Evolutionary conservation across 2,329 filamentous ascomycete genomes (phyloP).

Genomic region (Verticillium dahliae): DNA sequence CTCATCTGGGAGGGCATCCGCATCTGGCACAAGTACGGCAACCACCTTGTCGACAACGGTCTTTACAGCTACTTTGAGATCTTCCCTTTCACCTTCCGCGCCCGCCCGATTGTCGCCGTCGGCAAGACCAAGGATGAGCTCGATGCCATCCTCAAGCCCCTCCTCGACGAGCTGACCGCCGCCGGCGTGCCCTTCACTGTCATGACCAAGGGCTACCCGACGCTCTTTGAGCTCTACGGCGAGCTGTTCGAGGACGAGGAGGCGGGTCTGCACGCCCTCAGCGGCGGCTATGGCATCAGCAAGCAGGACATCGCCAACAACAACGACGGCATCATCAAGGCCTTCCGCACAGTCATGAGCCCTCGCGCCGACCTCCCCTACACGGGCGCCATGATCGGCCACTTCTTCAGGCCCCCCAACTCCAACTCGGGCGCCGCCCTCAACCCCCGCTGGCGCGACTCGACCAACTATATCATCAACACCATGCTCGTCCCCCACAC

Average conservation of each 20-base stretch:
- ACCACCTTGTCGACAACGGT: conserved; percentile 31
- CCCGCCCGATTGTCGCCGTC: conserved; percentile 29
- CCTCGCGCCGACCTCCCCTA: conserved; percentile 18
- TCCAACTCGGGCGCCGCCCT: conserved; percentile 19
- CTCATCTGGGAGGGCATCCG: conserved; percentile 40
- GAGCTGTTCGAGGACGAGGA: conserved; percentile 28
- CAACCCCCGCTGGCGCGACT: conserved; percentile 29
- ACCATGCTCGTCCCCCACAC: conserved; percentile 24
- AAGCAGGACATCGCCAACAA: conserved; percentile 26
- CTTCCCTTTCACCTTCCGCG: conserved; percentile 27
- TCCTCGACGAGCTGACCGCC: conserved; percentile 23
- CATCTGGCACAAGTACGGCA: conserved; percentile 37
- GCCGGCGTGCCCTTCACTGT: conserved; percentile 21
- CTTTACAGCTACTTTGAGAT: conserved; percentile 38
- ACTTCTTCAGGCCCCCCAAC: conserved; percentile 30
- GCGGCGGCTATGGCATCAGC: conserved; percentile 29
- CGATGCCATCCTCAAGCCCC: conserved; percentile 24
- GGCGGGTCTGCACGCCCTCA: conserved; percentile 24
- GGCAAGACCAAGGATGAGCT: conserved; percentile 27
- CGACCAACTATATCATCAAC: conserved; percentile 27
- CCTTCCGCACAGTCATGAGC: conserved; percentile 24
- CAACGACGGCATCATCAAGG: conserved; percentile 25
- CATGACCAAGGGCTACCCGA: conserved; percentile 19
- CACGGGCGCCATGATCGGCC: conserved; percentile 24
- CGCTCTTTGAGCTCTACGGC: conserved; percentile 28